A percentile compares a stretch with the other conserved stretches of the same genome.
phyloP scores from a whole-genome alignment of 1,284 basidiomycete genomes.

The Rhodotorula sp. region DNA sequence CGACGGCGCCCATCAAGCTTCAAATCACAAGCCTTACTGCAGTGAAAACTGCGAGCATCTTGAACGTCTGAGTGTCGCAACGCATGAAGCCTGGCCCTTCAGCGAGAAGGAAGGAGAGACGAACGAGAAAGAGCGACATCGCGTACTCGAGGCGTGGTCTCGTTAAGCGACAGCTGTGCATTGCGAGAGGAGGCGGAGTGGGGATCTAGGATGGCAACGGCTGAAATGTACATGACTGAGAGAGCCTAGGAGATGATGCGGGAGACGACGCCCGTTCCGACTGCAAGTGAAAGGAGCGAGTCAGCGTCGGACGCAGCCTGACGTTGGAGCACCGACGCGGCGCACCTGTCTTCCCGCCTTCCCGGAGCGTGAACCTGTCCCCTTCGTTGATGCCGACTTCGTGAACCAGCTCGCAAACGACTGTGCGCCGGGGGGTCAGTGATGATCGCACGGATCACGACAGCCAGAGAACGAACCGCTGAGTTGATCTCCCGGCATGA shows the following conservation, averaged over 20 bases:
- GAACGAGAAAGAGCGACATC: too few species aligned
- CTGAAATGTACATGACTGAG: too few species aligned
- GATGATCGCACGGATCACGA: not conserved
- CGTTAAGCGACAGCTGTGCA: too few species aligned
- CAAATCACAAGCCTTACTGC: too few species aligned
- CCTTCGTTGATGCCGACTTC: slow-evolving; percentile 91
- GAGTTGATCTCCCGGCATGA: slow-evolving; percentile 98
- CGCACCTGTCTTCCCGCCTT: slow-evolving; percentile 66
- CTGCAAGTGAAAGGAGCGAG: slow-evolving; percentile 49
- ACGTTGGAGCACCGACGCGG: not conserved
- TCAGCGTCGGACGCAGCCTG: not conserved
- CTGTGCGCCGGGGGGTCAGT: slow-evolving; percentile 44
- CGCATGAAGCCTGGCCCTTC: too few species aligned
- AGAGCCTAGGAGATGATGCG: slow-evolving; percentile 47
- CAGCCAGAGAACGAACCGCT: slow-evolving; percentile 52
- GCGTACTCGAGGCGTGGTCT: too few species aligned
- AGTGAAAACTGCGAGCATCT: too few species aligned
- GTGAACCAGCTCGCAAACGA: slow-evolving; percentile 79
- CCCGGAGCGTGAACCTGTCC: slow-evolving; percentile 88
- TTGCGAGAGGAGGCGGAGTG: too few species aligned
- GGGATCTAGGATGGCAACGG: too few species aligned
- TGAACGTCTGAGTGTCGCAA: too few species aligned
- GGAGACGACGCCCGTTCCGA: slow-evolving; percentile 87
- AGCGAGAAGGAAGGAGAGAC: too few species aligned
- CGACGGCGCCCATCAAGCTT: too few species aligned